Evolutionary conservation across 306 rosid genomes (phyloP), one percentile per base, ranked within the genome.

Genomic region (Bauhinia variegata): DNA sequence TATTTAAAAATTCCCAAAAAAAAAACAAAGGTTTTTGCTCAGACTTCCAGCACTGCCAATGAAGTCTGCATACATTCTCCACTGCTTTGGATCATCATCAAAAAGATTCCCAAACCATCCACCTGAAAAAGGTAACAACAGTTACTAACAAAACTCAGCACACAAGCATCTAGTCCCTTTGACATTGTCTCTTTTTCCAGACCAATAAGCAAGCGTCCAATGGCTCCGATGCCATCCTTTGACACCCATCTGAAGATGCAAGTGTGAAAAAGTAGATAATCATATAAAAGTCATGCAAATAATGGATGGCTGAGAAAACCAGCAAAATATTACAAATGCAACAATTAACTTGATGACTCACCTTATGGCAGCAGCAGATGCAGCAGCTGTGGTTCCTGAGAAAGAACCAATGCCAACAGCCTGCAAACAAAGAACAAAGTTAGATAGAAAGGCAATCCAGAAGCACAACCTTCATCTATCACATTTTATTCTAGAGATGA

Each of bases 311-410:
- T 52, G 16, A 36, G 6, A 36, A 36, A 36, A 5, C 6, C 0
- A 8, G 9, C 6, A 36, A 36, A 2, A 36, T 36, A 8, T 8
- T 36, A 36, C 3, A 36, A 5, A 36, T 36, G 6, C 41, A 36
- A 13, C 3, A 60, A 10, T n/a, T 65, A 8, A 78, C 46, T 11
- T 54, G 54, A 51, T 43, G 49, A 70, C 23, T 68, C 66, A 93
- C 99, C 96, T 93, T 68, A 93, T 93, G 83, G 99, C 97, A 78
- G 97, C 99, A 69, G 96, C 97, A 48, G 97, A 84, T 72, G 95
- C 91, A 44, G 93, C 98, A 31, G 90, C 87, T 15, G 97, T 68
- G 61, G 81, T 88, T 60, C 99, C 99, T 36, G 99, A 90, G 84
- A 91, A 87, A 32, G 96, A 88, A 67, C 90, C 96, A 51, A 90